Percentiles rank a stretch among this genome's conserved stretches.
These are phyloP conservation scores for Solanum hybrid DNA, from an alignment of 305 asterid species.

Conservation along the genomic window DNA sequence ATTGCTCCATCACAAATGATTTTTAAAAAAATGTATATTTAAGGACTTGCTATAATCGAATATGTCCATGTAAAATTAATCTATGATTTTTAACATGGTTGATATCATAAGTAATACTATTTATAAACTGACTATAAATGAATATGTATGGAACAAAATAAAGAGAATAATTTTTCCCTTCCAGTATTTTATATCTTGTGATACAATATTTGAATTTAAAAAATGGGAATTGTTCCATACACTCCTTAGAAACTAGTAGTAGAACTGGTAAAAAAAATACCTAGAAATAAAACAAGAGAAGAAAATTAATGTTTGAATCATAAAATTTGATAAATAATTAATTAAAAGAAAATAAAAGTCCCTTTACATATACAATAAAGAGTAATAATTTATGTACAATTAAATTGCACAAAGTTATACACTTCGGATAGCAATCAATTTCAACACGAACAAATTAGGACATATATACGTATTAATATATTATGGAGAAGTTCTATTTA, in stretches of 20 bases:
- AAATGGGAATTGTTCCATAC: fast-evolving
- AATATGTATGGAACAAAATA: too few relatives aligned
- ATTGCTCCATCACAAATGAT: neutral
- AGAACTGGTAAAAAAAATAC: too few relatives aligned
- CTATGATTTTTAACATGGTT: neutral
- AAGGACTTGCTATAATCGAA: neutral
- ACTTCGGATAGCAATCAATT: neutral
- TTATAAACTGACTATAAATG: too few relatives aligned
- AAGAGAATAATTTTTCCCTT: neutral
- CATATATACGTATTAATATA: too few relatives aligned
- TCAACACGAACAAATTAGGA: neutral
- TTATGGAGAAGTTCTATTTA: neutral
- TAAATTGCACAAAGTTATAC: too few relatives aligned
- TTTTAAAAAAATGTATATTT: too few relatives aligned
- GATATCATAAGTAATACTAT: neutral
- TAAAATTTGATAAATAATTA: too few relatives aligned
- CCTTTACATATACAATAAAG: too few relatives aligned
- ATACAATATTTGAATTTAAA: neutral
- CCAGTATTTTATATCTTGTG: neutral
- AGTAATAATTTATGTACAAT: neutral
- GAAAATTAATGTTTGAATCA: too few relatives aligned
- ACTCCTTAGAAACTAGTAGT: too few relatives aligned
- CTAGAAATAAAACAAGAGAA: too few relatives aligned
- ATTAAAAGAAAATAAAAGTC: too few relatives aligned
- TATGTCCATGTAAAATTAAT: neutral